Evolutionary conservation across 2,329 filamentous ascomycete genomes (phyloP).

Genomic region (Cylindrodendrum hubeiense): DNA sequence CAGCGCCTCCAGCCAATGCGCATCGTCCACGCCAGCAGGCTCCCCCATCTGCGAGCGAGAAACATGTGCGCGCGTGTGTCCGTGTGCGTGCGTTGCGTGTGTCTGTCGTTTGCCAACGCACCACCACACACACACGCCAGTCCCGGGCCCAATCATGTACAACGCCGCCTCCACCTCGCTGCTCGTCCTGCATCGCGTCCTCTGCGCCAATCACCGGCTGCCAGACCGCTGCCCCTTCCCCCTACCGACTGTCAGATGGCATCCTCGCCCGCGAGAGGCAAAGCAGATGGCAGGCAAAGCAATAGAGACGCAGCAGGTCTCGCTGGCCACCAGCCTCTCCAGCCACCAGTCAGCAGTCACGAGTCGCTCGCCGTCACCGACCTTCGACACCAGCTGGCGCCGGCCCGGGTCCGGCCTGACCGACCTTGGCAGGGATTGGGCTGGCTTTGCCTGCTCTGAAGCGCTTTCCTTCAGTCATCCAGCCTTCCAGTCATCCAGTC

Average conservation of each 20-base stretch:
- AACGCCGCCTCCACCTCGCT: conserved; percentile 29
- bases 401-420: conserved; percentile 30
- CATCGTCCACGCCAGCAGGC: conserved; percentile 44
- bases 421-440: conserved; percentile 19
- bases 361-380: conserved; percentile 17
- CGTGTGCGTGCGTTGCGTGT: conserved; percentile 17
- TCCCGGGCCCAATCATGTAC: conserved; percentile 47
- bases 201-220: conserved; percentile 40
- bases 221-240: conserved; percentile 30
- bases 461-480: neutral
- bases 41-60: conserved; percentile 23
- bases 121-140: conserved; percentile 31
- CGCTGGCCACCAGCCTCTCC: conserved; percentile 3
- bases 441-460: neutral
- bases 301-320: conserved; percentile 1
- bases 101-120: conserved; percentile 41
- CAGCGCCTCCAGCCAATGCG: conserved; percentile 41
- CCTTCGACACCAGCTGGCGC: conserved; percentile 12
- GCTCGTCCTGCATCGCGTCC: conserved; percentile 24
- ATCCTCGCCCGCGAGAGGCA: conserved; percentile 33
- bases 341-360: conserved; percentile 13
- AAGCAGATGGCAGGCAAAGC: neutral
- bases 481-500: neutral
- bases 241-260: conserved; percentile 17
- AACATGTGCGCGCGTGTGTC: conserved; percentile 39